Percentiles rank a stretch among this genome's conserved stretches.
Evolutionary conservation across 2,329 filamentous ascomycete genomes (phyloP).

Genomic region (Penicillium sp.): DNA sequence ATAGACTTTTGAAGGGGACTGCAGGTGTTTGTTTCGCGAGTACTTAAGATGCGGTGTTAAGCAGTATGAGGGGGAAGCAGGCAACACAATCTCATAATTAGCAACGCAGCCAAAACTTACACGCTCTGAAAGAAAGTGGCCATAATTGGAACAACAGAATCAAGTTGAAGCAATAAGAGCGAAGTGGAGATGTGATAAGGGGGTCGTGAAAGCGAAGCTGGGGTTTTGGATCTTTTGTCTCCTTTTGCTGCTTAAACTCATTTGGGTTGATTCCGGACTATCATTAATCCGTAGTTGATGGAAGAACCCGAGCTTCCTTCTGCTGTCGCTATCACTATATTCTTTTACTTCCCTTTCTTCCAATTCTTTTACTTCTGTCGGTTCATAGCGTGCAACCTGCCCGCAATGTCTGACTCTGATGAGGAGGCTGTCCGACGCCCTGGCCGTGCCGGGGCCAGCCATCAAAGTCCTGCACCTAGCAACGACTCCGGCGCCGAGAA

Average conservation of each 20-base stretch:
- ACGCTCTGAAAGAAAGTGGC: slow-evolving; percentile 48
- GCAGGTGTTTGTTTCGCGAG: slow-evolving; percentile 18
- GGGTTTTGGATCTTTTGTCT: no score
- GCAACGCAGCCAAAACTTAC: slow-evolving; percentile 34
- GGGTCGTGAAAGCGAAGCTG: slow-evolving; percentile 7
- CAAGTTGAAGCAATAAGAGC: slow-evolving; percentile 1
- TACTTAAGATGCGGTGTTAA: slow-evolving; percentile 9
- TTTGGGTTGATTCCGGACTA: slow-evolving; percentile 24
- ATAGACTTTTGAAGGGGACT: slow-evolving; percentile 14
- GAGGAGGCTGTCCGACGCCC: slow-evolving; percentile 37
- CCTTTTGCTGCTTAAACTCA: slow-evolving; percentile 19
- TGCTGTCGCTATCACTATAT: neutral
- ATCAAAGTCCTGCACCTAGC: slow-evolving; percentile 24
- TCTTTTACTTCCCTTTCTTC: neutral
- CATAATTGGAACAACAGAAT: slow-evolving; percentile 30
- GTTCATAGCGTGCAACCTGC: neutral
- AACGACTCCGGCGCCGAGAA: slow-evolving; percentile 20
- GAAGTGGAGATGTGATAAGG: no score
- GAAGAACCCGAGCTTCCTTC: neutral
- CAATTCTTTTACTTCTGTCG: neutral
- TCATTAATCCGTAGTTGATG: slow-evolving; percentile 10
- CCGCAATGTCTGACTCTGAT: slow-evolving; percentile 37
- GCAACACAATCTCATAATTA: slow-evolving; percentile 5
- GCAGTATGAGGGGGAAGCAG: slow-evolving; percentile 22
- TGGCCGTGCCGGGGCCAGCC: slow-evolving; percentile 24